A percentile compares a stretch with the other conserved stretches of the same genome.
These are phyloP conservation scores for Discostella stelligera DNA, from an alignment of 352 stramenopile genomes.

Conservation along the genomic window DNA sequence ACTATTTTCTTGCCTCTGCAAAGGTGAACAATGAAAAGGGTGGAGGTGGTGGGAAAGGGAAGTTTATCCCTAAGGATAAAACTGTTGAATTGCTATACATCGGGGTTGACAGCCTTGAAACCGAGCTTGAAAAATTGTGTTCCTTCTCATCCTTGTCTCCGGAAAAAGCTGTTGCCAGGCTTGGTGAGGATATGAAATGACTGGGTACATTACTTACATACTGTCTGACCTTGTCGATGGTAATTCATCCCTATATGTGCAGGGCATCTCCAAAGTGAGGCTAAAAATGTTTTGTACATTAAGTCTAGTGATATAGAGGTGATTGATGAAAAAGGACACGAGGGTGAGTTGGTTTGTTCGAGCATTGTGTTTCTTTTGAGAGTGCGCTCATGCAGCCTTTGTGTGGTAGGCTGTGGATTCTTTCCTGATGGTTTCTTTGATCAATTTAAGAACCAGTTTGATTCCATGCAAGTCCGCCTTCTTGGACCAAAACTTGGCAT, in stretches of 20 bases:
- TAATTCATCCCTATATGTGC: slow-evolving; percentile 4
- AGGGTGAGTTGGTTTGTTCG: slow-evolving; percentile 12
- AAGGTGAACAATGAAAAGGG: slow-evolving; percentile 18
- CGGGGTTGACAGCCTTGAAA: slow-evolving; percentile 21
- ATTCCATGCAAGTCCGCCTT: slow-evolving; percentile 58
- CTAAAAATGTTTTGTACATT: slow-evolving; percentile 9
- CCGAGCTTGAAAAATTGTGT: slow-evolving; percentile 42
- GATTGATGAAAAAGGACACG: slow-evolving; percentile 50
- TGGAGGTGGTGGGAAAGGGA: neutral
- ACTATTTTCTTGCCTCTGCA: slow-evolving; percentile 18
- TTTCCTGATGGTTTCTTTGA: slow-evolving; percentile 31
- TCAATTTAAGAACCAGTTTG: slow-evolving; percentile 11
- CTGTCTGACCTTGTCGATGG: neutral
- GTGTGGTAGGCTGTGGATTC: slow-evolving; percentile 45
- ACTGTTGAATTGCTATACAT: slow-evolving; percentile 38
- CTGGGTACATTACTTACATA: neutral
- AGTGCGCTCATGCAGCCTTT: neutral
- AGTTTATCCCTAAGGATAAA: neutral
- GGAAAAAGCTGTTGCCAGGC: slow-evolving; percentile 45
- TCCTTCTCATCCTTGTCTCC: slow-evolving; percentile 39
- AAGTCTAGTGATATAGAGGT: slow-evolving; percentile 28
- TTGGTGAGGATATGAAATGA: slow-evolving; percentile 22
- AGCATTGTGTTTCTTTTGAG: neutral
- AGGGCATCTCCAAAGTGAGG: slow-evolving; percentile 36
- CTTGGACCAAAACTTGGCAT: slow-evolving; percentile 45